Percentiles rank a stretch among this genome's conserved stretches.
These are phyloP conservation scores for Atkinsonella texensis DNA, from an alignment of 2,329 filamentous ascomycete genomes.

Conservation along the genomic window DNA sequence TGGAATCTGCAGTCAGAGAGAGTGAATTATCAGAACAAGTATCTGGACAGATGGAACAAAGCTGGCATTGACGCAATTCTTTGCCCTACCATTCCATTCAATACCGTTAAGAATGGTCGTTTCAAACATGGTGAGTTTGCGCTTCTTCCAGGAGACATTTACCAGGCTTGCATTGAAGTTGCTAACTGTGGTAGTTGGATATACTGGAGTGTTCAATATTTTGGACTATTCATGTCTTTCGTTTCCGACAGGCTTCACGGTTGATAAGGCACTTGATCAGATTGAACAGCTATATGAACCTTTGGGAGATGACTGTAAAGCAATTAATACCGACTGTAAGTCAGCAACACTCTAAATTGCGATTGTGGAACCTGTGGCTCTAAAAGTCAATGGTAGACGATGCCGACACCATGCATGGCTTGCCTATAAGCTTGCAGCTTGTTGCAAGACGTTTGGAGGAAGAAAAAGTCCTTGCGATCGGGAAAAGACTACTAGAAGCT, in stretches of 20 bases:
- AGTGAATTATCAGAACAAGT: slow-evolving; percentile 31
- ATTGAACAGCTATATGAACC: slow-evolving; percentile 19
- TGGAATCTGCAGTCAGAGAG: slow-evolving; percentile 36
- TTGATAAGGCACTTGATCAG: slow-evolving; percentile 27
- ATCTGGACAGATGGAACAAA: slow-evolving; percentile 33
- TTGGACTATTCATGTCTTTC: slow-evolving; percentile 36
- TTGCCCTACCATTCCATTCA: slow-evolving; percentile 40
- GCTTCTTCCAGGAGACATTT: no score
- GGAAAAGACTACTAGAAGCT: slow-evolving; percentile 13
- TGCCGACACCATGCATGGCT: slow-evolving; percentile 24
- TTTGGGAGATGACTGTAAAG: slow-evolving; percentile 24
- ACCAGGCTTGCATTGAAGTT: no score
- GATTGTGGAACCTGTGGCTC: not conserved
- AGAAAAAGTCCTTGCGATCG: slow-evolving; percentile 27
- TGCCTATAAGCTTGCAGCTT: slow-evolving; percentile 31
- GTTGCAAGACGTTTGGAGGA: slow-evolving; percentile 30
- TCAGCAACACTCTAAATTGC: slow-evolving; percentile 3
- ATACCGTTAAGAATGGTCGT: slow-evolving; percentile 28
- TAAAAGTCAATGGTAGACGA: slow-evolving; percentile 20
- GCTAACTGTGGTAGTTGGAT: slow-evolving; percentile 25
- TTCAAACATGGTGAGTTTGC: slow-evolving; percentile 29
- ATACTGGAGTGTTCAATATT: slow-evolving; percentile 38
- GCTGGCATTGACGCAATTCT: slow-evolving; percentile 49
- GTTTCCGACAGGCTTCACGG: slow-evolving; percentile 30
- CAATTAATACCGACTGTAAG: slow-evolving; percentile 31